Evolutionary conservation across 1,284 basidiomycete genomes (phyloP).

Genomic region (Pseudozyma sp.): DNA sequence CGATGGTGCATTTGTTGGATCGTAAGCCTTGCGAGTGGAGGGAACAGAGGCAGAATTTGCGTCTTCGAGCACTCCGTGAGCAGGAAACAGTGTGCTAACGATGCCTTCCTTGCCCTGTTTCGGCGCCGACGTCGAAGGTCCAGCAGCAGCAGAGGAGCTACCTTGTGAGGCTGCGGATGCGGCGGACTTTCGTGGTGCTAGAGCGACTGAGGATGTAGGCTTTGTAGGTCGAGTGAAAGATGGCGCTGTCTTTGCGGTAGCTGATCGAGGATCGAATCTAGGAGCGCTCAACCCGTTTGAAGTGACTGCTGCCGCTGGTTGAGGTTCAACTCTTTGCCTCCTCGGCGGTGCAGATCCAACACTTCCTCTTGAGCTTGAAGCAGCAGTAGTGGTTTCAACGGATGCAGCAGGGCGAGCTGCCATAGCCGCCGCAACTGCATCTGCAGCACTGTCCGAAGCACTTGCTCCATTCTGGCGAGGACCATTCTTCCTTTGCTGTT

Average conservation of each 20-base stretch:
- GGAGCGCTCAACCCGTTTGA: constrained; percentile 17
- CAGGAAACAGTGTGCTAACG: constrained; percentile 31
- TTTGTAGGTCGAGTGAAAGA: constrained; percentile 4
- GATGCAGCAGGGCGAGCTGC: not conserved
- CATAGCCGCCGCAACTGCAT: constrained; percentile 1
- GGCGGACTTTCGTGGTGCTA: constrained; percentile 10
- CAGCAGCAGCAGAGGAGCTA: constrained; percentile 12
- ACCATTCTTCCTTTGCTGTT: constrained; percentile 29
- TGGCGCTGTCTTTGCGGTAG: constrained; percentile 3
- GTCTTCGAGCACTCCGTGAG: constrained; percentile 43
- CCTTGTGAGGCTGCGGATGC: constrained; percentile 2
- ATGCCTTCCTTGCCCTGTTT: constrained; percentile 19
- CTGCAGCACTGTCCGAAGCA: not conserved
- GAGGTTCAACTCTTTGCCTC: constrained; percentile 25
- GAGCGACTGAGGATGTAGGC: not conserved
- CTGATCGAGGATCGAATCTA: constrained; percentile 30
- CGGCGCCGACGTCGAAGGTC: constrained; percentile 14
- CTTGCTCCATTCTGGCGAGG: constrained; percentile 5
- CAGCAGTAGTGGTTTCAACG: not conserved
- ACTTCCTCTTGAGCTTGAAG: constrained; percentile 4
- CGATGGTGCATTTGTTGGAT: constrained; percentile 65
- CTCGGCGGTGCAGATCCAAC: constrained; percentile 13
- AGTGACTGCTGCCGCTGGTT: constrained; percentile 6
- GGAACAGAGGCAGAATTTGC: constrained; percentile 5
- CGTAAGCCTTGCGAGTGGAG: constrained; percentile 24